Evolutionary conservation across 1,139 yeast species (phyloP).

Genomic region (Debaryomyces fabryi): DNA sequence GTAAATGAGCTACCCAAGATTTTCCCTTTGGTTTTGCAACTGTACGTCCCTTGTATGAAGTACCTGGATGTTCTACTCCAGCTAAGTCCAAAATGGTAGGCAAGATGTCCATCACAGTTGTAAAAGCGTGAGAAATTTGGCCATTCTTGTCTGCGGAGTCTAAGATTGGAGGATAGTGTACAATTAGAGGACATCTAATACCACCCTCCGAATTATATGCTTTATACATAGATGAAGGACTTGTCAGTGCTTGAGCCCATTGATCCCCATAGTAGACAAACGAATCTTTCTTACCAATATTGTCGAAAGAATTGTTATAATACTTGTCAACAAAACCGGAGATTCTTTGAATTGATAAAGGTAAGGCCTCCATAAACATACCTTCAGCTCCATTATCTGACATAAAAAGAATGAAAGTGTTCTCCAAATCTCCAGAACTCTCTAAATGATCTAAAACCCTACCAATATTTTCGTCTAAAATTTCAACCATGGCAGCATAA

Average conservation of each 20-base stretch:
- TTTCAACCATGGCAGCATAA: constrained; percentile 65
- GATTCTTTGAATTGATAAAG: constrained; percentile 36
- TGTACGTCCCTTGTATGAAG: constrained; percentile 35
- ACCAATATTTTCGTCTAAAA: constrained; percentile 52
- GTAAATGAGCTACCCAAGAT: constrained; percentile 41
- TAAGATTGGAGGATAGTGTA: constrained; percentile 40
- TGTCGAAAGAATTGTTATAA: constrained; percentile 48
- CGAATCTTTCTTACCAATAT: constrained; percentile 51
- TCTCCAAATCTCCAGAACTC: constrained; percentile 45
- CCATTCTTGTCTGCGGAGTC: constrained; percentile 23
- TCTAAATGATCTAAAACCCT: constrained; percentile 44
- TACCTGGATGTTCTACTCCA: constrained; percentile 46
- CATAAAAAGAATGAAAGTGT: constrained; percentile 58
- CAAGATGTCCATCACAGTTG: constrained; percentile 59
- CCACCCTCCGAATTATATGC: constrained; percentile 60
- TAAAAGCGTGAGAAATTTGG: constrained; percentile 38
- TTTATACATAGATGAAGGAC: constrained; percentile 55
- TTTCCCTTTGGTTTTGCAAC: constrained; percentile 45
- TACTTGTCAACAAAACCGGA: constrained; percentile 29
- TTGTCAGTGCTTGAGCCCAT: constrained; percentile 70
- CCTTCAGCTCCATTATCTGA: constrained; percentile 68
- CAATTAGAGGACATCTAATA: constrained; percentile 54
- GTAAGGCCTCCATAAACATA: constrained; percentile 56
- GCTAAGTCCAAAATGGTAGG: constrained; percentile 58
- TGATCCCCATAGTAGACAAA: constrained; percentile 58